Conservation (phyloP, 495 filamentous ascomycete genomes). For the Hypoxylon fragiforme region DNA sequence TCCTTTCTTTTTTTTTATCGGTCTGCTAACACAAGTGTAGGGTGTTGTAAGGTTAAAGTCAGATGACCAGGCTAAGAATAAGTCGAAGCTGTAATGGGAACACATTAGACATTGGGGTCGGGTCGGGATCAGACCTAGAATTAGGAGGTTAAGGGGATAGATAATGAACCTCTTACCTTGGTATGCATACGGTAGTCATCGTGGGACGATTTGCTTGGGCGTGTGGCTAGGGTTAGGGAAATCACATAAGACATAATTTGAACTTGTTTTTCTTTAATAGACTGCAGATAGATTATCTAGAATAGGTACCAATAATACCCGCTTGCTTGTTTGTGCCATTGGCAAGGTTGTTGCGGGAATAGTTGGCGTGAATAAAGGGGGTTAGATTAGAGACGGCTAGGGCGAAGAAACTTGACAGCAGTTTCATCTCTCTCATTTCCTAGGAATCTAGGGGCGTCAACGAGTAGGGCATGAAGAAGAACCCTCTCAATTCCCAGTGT, state of each 20-base stretch:
- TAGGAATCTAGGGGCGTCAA: no score
- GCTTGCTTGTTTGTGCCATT: background rate
- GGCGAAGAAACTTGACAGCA: no score
- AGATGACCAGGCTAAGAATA: conserved; percentile 11
- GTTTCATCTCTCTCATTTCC: no score
- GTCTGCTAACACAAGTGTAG: conserved; percentile 28
- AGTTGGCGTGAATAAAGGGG: no score
- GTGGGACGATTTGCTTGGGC: background rate
- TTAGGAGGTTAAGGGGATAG: no score
- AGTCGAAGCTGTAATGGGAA: conserved; percentile 26
- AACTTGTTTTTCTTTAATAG: conserved; percentile 4
- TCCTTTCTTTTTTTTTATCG: background rate
- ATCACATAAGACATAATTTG: background rate
- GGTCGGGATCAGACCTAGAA: no score
- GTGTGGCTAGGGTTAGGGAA: background rate
- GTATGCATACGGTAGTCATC: no score
- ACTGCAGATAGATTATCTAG: background rate
- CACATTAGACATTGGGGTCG: no score
- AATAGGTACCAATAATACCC: background rate
- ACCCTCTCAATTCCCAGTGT: no score
- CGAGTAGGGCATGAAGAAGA: no score
- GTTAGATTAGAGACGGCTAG: no score
- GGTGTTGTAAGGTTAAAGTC: conserved; percentile 59
- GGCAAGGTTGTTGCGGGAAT: background rate
- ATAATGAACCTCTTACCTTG: no score